These are phyloP conservation scores for Aureobasidium zeae DNA, from an alignment of 2,329 filamentous ascomycete species.

Conservation along the genomic window DNA sequence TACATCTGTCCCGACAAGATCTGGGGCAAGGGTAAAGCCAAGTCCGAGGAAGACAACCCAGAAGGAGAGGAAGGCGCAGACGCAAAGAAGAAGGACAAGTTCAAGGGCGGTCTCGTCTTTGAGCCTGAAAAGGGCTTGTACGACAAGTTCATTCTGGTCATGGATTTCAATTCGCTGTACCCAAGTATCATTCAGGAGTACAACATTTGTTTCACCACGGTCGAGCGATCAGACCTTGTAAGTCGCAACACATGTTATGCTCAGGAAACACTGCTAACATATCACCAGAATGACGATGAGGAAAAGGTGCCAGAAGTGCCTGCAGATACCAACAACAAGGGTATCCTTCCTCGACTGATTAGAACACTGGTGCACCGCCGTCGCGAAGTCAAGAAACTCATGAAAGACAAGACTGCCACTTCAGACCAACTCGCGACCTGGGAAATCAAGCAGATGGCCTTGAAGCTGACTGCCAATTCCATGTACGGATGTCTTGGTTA, in stretches of 20 bases:
- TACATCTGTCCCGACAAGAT: constrained; percentile 98
- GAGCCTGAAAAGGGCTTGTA: constrained; percentile 96
- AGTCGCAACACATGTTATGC: not conserved
- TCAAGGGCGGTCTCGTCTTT: constrained; percentile 95
- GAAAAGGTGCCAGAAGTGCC: constrained; percentile 86
- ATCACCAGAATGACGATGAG: constrained; percentile 54
- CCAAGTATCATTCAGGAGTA: constrained; percentile 98
- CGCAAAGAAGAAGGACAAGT: constrained; percentile 97
- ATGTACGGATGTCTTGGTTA: constrained; percentile 99
- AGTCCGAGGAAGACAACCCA: constrained; percentile 63
- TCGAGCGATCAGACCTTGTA: constrained; percentile 62
- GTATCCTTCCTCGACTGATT: constrained; percentile 84
- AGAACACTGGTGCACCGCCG: constrained; percentile 81
- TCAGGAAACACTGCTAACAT: not conserved
- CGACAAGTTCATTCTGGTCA: constrained; percentile 95
- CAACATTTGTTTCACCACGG: constrained; percentile 98
- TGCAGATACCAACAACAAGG: constrained; percentile 59
- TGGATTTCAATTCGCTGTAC: constrained; percentile 99
- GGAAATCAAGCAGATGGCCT: constrained; percentile 94
- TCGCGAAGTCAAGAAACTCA: constrained; percentile 86
- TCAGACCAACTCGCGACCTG: constrained; percentile 81
- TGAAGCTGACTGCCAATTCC: constrained; percentile 97
- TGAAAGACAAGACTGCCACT: constrained; percentile 88
- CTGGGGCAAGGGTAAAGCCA: constrained; percentile 62
- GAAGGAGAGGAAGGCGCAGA: constrained; percentile 56